Conservation (phyloP, 306 rosid species). For the Rosa multiflora region DNA sequence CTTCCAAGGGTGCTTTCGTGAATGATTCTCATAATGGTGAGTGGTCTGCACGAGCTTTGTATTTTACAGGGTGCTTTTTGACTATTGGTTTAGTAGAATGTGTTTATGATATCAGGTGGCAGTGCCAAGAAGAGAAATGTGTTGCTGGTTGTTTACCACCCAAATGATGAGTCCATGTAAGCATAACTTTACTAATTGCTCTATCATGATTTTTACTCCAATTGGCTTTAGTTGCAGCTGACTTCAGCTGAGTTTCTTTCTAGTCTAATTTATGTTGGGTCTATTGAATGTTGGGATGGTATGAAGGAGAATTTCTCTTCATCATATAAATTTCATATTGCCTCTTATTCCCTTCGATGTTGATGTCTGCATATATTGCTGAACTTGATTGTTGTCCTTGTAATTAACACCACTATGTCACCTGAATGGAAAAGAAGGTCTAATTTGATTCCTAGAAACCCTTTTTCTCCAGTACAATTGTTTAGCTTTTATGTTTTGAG, state of each 20-base stretch:
- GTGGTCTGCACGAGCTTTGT: conserved; percentile 1
- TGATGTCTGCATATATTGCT: conserved; percentile 5
- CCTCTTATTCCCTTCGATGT: neutral
- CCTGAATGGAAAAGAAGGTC: too few species aligned
- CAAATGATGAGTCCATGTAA: conserved; percentile 93
- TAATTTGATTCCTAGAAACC: too few species aligned
- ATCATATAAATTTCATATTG: too few species aligned
- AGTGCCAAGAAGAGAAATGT: conserved; percentile 34
- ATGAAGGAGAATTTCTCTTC: too few species aligned
- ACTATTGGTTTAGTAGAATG: neutral
- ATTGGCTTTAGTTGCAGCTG: too few species aligned
- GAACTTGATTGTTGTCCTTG: too few species aligned
- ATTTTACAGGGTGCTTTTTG: neutral
- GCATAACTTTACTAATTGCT: conserved; percentile 6
- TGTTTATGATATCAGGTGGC: conserved; percentile 38
- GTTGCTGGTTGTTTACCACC: conserved; percentile 79
- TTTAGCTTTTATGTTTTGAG: neutral
- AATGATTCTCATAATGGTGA: conserved; percentile 40
- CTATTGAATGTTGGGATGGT: too few species aligned
- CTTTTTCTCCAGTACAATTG: neutral
- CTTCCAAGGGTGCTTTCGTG: conserved; percentile 35
- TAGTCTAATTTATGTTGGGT: too few species aligned
- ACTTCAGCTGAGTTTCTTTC: too few species aligned
- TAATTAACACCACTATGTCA: too few species aligned
- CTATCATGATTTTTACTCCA: neutral